Base-by-base conservation (phyloP, 2,329 filamentous ascomycete genomes). In the Ophiocordyceps camponoti-saundersi region DNA sequence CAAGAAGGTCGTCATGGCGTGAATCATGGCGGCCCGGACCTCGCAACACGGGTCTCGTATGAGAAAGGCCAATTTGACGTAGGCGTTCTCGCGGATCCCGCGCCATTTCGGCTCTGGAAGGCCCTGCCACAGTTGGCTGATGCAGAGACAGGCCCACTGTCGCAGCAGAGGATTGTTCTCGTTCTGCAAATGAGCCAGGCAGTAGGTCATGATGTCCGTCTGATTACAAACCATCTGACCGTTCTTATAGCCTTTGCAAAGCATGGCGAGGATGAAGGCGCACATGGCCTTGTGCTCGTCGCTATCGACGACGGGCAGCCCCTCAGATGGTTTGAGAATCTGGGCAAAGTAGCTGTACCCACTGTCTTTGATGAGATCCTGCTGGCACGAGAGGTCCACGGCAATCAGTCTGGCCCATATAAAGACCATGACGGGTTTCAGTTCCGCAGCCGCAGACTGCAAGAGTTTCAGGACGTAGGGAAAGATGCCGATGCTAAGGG, bases 211-310 rank as follows among this genome's bases (percentile, higher is more conserved):
- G 51, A 96, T 81, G 53, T 95, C 89, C 0, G 83, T 85, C 53
- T 86, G 85, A 54, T 95, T 81, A 59, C 89, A 95, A 12, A 95
- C 89, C 45, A 82, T 82, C 62, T 95, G 89, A 2, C 90, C 92
- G 51, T 92, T 86, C 52, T 82, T 84, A 63, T 95, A 95, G 52
- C 85, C 85, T 60, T 92, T 94, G 75, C 92, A 98, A 52, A 98
- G 87, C 75, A 95, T 94, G 23, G 90, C 85, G 41, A 96, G 78
- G 51, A 98, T 95, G 60, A 98, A 98, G 2, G 92, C 89, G 61
- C 92, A 96, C 92, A 98, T 98, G 42, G 92, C 92, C 58, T 93
- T 87, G 68, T 98, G 92, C 65, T 96, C 92, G 54, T 88, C 86
- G 47, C 81, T 81, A 59, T 95, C 93, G 32, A 83, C 80, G 21